Evolutionary conservation across 257 asterid species (phyloP), one percentile per base, ranked within the genome.

Genomic region (Scutellaria barbata): DNA sequence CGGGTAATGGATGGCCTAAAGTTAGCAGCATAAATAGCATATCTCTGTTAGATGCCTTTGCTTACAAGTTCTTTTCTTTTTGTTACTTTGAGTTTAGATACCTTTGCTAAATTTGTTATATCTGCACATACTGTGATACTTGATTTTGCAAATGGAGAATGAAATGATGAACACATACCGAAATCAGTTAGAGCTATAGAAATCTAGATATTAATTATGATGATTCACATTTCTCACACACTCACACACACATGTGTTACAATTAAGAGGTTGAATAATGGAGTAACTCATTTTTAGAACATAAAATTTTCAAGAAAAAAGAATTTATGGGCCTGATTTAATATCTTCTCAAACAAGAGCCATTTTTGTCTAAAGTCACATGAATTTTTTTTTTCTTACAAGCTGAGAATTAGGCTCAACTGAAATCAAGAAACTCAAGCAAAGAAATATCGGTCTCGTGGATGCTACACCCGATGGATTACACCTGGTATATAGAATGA

Each of bases 41-140:
- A 61, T 63, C 54, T 60, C 67, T 69, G 72, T 65, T 69, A 69
- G 80, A 75, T 75, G 12, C 75, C 58, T 25, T 47, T 46, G 60
- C 61, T 6, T 35, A 22, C 2, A 42, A 14, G 11, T 33, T 20
- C 7, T 43, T 22, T 18, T 41, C 10, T 55, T 20, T 55, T 43
- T 45, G 67, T 30, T 30, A 14, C 16, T 59, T 65, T 47, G 5
- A 47, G 52, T 71, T 61, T 71, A 59, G 58, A 71, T 72, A 61
- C 72, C 76, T 70, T 62, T 63, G 9, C 68, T 54, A 60, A 59
- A 8, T 50, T 67, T 40, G 25, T 20, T 3, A 22, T 22, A 39
- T 71, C 33, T 71, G 20, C 67, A 71, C 57, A 33, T 41, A 25
- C 30, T 45, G 42, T 42, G 46, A 65, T 48, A 65, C 61, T 66